Conservation (phyloP, 1,139 yeast species). For the Pichia sp. region DNA sequence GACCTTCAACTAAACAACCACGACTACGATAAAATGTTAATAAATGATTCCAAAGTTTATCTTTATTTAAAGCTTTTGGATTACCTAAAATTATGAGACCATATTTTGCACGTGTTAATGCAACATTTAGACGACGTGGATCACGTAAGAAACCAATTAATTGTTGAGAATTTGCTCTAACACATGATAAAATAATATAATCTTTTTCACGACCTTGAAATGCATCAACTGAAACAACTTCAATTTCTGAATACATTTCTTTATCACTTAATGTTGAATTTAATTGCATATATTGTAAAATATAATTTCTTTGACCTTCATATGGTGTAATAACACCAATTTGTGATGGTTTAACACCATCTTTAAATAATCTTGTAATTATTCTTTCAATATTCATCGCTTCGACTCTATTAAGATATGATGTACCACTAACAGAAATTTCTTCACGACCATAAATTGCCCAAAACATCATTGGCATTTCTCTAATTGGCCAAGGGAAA, state of each 20-base stretch:
- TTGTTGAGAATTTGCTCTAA: conserved; percentile 79
- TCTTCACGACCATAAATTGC: conserved; percentile 86
- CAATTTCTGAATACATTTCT: conserved; percentile 64
- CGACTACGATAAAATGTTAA: conserved; percentile 73
- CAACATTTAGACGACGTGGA: conserved; percentile 88
- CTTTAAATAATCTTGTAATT: conserved; percentile 65
- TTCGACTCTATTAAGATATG: conserved; percentile 82
- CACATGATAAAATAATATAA: conserved; percentile 82
- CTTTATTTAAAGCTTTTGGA: conserved; percentile 68
- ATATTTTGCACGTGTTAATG: conserved; percentile 83
- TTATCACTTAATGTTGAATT: conserved; percentile 61
- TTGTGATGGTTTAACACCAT: conserved; percentile 75
- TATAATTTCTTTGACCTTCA: conserved; percentile 86
- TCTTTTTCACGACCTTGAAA: conserved; percentile 97
- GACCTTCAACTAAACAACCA: conserved; percentile 91
- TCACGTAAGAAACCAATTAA: conserved; percentile 84
- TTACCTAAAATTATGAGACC: conserved; percentile 82
- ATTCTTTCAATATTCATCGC: conserved; percentile 86
- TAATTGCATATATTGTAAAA: conserved; percentile 71
- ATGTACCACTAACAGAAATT: conserved; percentile 73
- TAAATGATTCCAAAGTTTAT: conserved; percentile 73
- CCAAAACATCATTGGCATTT: conserved; percentile 94
- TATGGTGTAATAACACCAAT: conserved; percentile 94
- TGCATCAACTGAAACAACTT: conserved; percentile 90
- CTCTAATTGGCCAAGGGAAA: conserved; percentile 87